These are phyloP conservation scores for Pichia cabralensis DNA, from an alignment of 805 yeast genomes.

Conservation along the genomic window DNA sequence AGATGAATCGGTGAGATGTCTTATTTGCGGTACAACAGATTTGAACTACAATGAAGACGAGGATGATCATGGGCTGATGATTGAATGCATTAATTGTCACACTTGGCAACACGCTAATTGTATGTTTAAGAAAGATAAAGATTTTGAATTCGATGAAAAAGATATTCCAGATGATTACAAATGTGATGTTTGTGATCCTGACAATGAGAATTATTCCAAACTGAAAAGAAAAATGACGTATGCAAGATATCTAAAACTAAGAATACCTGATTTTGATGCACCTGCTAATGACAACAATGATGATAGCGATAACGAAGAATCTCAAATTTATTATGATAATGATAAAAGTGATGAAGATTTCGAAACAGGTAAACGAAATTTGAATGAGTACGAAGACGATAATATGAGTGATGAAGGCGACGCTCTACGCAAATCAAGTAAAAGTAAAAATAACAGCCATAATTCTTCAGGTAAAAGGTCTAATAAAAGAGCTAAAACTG, in stretches of 20 bases:
- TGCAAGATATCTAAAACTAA: constrained; percentile 16
- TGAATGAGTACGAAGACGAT: no score
- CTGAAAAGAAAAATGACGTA: constrained; percentile 25
- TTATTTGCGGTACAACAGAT: constrained; percentile 51
- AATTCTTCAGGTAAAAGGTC: no score
- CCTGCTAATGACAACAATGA: constrained; percentile 7
- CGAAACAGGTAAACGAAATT: no score
- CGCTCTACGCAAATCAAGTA: no score
- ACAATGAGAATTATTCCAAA: constrained; percentile 24
- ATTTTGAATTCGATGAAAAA: constrained; percentile 8
- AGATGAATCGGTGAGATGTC: constrained; percentile 37
- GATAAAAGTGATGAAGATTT: constrained; percentile 2
- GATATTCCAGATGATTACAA: constrained; percentile 37
- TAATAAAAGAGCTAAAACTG: no score
- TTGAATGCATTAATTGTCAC: constrained; percentile 50
- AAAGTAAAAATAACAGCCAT: no score
- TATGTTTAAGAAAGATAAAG: constrained; percentile 37
- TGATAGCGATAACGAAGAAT: no score
- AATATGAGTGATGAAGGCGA: no score
- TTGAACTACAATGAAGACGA: constrained; percentile 48
- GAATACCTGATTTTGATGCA: constrained; percentile 6
- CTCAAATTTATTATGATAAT: constrained; percentile 5
- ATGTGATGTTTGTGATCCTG: constrained; percentile 47
- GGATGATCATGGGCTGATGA: constrained; percentile 34
- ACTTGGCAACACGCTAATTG: constrained; percentile 70